Evolutionary conservation across 2,329 filamentous ascomycete genomes (phyloP), one percentile per base, ranked within the genome.

Genomic region (Fusarium coffeatum): DNA sequence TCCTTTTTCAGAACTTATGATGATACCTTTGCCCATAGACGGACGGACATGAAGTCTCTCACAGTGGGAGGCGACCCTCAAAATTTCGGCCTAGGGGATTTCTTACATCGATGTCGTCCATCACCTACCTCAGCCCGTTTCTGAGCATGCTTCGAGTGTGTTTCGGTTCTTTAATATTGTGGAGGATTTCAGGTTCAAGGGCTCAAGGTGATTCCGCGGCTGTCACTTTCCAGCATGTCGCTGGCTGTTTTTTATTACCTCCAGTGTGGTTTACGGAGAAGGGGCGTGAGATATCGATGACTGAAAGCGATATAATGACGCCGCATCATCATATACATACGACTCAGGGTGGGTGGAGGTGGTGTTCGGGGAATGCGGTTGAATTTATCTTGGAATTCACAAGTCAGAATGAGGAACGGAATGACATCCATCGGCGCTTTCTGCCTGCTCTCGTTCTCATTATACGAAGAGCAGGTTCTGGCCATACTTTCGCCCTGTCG

Each of bases 1-100:
- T 82, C 78, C 49, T 51, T 51, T 25, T 51, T 37, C 78, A 76
- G 76, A 78, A 80, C 79, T 68, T 80, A 84, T 84, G 83, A 85
- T 85, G 83, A 85, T 85, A 85, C 84, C 83, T 84, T 51, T 77
- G 77, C 78, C 77, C 77, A 83, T 84, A 84, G 82, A 84, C 77
- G 77, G 76, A 78, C 74, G 76, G 76, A 78, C 76, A 74, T 54
- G 73, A 74, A 55, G 70, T 69, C 77, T 77, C 76, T 76, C 74
- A 73, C 72, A 69, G 72, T 69, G 76, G 76, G 74, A 74, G 73
- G 74, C 72, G 74, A 69, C 67, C 71, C 62, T 65, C 69, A 27
- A 41, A 41, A 60, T 66, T 72, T 72, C 71, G 69, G 73, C 74
- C 60, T 73, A 72, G 65, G 74, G 73, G 76, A 74, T 72, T 72